A percentile compares a stretch with the other conserved stretches of the same genome.
These are phyloP conservation scores for Glycine tomentella DNA, from an alignment of 306 rosid species.

Conservation along the genomic window DNA sequence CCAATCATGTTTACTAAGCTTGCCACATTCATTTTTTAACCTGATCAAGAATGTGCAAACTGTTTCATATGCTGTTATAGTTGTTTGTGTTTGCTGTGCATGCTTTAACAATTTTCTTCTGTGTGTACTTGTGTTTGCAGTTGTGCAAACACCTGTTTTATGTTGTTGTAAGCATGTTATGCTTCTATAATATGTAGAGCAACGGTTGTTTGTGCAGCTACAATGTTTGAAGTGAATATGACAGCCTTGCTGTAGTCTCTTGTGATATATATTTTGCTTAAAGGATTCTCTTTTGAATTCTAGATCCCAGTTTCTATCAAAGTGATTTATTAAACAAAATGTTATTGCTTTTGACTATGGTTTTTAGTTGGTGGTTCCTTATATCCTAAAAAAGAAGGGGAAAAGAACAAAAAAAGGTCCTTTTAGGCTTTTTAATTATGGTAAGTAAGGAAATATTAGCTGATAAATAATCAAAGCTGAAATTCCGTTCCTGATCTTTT, in stretches of 20 bases:
- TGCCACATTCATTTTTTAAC: no score
- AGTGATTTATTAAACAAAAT: background rate
- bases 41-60: background rate
- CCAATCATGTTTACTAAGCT: background rate
- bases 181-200: background rate
- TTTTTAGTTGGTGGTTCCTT: background rate
- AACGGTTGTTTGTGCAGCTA: background rate
- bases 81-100: background rate
- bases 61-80: background rate
- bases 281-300: background rate
- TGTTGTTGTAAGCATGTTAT: background rate
- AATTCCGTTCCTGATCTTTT: no score
- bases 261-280: background rate
- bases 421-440: slow-evolving; percentile 3
- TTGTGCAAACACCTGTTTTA: background rate
- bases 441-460: background rate
- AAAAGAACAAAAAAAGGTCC: background rate
- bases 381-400: background rate
- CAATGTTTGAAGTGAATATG: slow-evolving; percentile 2
- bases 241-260: background rate
- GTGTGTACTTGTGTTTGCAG: background rate
- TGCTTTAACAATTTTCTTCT: background rate
- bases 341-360: background rate
- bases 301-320: background rate
- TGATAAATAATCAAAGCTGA: background rate